Base-by-base conservation (phyloP, 495 filamentous ascomycete species). In the Penicillium fimorum region DNA sequence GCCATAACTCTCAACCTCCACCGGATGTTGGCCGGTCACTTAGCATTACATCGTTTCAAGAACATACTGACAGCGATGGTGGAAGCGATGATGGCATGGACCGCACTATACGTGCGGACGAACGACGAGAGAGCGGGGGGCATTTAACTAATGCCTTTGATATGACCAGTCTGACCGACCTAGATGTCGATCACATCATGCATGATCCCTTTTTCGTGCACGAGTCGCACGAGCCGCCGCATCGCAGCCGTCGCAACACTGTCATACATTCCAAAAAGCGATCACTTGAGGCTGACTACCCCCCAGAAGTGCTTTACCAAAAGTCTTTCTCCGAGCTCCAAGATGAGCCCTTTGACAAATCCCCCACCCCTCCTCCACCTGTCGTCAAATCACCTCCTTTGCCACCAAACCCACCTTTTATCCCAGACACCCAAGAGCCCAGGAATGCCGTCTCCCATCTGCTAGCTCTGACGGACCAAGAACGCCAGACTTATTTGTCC, bases 401-500 rank as follows among this genome's bases (percentile, higher is more conserved):
- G 33, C 58, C 66, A 22, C 56, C 59, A 42, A 41, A 55, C 13
- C 47, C 56, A 37, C 11, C 57, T 20, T 22, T 60, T 33, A 27
- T 59, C 27, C 17, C 64, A 8, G 42, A 55, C 18, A 18, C 32
- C n/a, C 50, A 60, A 4, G 61, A 59, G 4, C 49, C 66, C 3
- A 58, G 70, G 18, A 67, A 74, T 30, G 68, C 66, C 20, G 63
- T 72, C 11, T 63, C 69, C 9, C 60, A 65, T 25, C 59, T 76
- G 18, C 54, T 73, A 18, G 45, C 54, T 1, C 57, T 73, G 8
- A 42, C 65, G 7, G 72, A 68, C 1, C 32, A 74, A 18, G 77
- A 82, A 17, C 87, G 90, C 55, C 73, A 74, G 46, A 69, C 75
- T 2, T 89, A 91, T 68, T 85, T 92, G 58, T 71, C 78, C 10